Evolutionary conservation across 2,329 filamentous ascomycete species (phyloP), one percentile per base, ranked within the genome.

Genomic region (Fusarium sp.): DNA sequence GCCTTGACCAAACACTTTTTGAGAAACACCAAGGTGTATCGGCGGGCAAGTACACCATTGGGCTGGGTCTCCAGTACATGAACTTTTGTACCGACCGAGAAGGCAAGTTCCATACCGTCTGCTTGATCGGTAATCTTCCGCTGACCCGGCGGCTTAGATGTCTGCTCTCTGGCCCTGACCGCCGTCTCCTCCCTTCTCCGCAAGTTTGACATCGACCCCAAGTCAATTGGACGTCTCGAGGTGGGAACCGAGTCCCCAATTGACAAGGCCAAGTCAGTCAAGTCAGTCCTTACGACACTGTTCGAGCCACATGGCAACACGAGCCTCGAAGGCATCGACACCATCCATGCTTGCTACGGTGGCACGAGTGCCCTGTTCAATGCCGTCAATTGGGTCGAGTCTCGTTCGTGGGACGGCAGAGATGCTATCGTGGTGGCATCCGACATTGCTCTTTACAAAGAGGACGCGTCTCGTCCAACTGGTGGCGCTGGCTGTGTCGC

Each of bases 321-420:
- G 2, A 56, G n/a, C 13, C 27, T 35, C 10, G 52, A 35, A 14
- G 52, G 52, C 5, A 56, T 34, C 3, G 29, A 56, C 52, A 35
- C 52, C n/a, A 56, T 35, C 14, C 52, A 31, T 14, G 27, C 52
- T n/a, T 56, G 52, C 29, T 56, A 56, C 29, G 52, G 52, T 22
- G 52, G 52, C 3, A 56, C 52, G 4, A 56, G 29, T 14, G 29
- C 52, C 52, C 29, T 56, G 2, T 35, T 56, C 29, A 35, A 56
- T 5, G 52, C 52, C 8, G 52, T 56, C 29, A 56, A 56, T 56
- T 56, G 52, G 52, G 29, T 56, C n/a, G 52, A 56, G 52, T 56
- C 52, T 35, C 52, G 52, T 9, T 56, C 52, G 7, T 34, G 52
- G 52, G 52, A 56, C 22, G 52, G 52, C 4, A 29, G 52, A 16